Evolutionary conservation across 2,329 filamentous ascomycete genomes (phyloP).

Genomic region (Penicillium sp.): DNA sequence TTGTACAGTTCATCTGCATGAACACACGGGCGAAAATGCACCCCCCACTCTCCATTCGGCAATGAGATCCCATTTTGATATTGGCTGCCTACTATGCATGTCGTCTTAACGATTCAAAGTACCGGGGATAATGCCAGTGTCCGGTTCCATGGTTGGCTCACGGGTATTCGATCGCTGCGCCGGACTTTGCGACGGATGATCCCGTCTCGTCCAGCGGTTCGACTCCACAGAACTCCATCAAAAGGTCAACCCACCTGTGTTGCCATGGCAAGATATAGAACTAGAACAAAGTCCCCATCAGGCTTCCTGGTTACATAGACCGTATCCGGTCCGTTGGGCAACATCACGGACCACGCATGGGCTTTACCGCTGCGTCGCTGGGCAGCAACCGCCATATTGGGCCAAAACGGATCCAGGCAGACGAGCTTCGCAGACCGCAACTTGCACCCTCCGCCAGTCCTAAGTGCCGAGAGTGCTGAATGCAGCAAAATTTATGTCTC

Average conservation of each 20-base stretch:
- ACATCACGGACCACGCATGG: constrained; percentile 26
- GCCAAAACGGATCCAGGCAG: constrained; percentile 15
- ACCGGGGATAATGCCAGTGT: background rate
- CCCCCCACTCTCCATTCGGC: constrained; percentile 1
- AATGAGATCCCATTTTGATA: constrained; percentile 5
- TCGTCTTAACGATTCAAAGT: background rate
- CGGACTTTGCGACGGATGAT: constrained; percentile 16
- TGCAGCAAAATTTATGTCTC: background rate
- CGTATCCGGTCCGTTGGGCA: constrained; percentile 25
- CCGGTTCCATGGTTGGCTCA: constrained; percentile 22
- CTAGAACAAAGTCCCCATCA: constrained; percentile 3
- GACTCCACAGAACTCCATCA: constrained; percentile 18
- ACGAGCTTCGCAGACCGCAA: constrained; percentile 27
- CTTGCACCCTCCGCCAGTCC: constrained; percentile 12
- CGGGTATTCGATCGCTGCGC: constrained; percentile 12
- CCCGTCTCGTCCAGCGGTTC: constrained; percentile 27
- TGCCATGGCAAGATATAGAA: constrained; percentile 22
- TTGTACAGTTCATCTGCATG: constrained; percentile 23
- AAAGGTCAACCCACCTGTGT: constrained; percentile 11
- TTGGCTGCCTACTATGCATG: background rate
- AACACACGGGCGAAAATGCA: constrained; percentile 7
- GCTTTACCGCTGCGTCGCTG: constrained; percentile 36
- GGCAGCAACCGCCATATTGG: constrained; percentile 32
- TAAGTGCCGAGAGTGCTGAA: background rate
- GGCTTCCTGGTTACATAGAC: constrained; percentile 14